Evolutionary conservation across 441 rosid genomes (phyloP).

Genomic region (Eutrema salsugineum): DNA sequence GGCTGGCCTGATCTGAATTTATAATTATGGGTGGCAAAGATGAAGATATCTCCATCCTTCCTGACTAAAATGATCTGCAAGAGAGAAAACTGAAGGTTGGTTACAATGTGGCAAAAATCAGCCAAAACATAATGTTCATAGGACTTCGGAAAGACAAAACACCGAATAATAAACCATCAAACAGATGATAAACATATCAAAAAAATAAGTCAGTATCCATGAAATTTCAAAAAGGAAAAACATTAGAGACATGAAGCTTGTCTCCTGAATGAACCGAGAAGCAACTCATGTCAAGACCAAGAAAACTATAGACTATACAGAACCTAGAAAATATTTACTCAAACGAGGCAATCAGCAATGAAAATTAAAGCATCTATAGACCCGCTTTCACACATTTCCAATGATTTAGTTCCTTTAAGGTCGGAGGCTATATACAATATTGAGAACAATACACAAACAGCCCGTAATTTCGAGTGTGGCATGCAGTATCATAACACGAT

Average conservation of each 20-base stretch:
- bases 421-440: neutral
- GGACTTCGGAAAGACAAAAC: neutral
- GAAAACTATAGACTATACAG: neutral
- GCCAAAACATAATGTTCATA: neutral
- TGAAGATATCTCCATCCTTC: conserved; percentile 49
- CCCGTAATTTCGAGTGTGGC: neutral
- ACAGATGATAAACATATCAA: neutral
- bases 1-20: conserved; percentile 30
- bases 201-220: neutral
- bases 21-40: conserved; percentile 32
- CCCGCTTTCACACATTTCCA: neutral
- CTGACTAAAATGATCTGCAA: neutral
- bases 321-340: neutral
- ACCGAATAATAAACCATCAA: neutral
- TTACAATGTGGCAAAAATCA: neutral
- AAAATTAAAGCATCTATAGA: neutral
- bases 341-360: neutral
- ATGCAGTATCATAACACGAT: neutral
- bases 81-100: neutral
- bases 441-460: neutral
- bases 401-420: neutral
- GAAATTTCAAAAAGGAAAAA: neutral
- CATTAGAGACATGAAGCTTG: neutral
- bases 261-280: neutral
- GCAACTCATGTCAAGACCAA: neutral